These are phyloP conservation scores for Raffaelea arxii DNA, from an alignment of 2,329 filamentous ascomycete genomes.

Conservation along the genomic window DNA sequence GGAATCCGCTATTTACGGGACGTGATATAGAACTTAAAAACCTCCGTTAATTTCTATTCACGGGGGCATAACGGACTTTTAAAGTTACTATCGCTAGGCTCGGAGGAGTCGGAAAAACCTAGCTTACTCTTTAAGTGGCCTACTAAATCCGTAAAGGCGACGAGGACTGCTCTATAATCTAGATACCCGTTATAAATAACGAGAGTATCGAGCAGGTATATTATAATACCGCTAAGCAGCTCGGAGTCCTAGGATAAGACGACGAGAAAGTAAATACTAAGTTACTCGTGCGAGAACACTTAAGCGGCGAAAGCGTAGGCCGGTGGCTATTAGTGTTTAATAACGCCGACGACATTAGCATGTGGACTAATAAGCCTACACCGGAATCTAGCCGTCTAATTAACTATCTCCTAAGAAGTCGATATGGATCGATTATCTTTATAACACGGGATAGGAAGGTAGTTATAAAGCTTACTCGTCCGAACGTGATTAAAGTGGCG, in stretches of 20 bases:
- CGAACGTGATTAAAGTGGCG: constrained; percentile 14
- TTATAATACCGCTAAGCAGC: constrained; percentile 9
- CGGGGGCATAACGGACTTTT: background rate
- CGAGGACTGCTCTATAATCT: background rate
- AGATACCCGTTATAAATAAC: background rate
- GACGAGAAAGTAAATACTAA: constrained; percentile 2
- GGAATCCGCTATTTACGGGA: background rate
- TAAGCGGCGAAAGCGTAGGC: constrained; percentile 15
- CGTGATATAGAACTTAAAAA: background rate
- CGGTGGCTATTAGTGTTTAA: constrained; percentile 28
- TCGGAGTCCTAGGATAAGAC: background rate
- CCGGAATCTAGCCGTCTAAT: constrained; percentile 5
- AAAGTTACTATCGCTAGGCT: constrained; percentile 21
- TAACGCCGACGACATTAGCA: constrained; percentile 26
- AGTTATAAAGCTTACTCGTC: constrained; percentile 4
- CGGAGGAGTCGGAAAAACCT: constrained; percentile 29
- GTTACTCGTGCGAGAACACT: constrained; percentile 7
- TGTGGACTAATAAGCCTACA: constrained; percentile 14
- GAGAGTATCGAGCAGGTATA: background rate
- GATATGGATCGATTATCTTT: constrained; percentile 10
- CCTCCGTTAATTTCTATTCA: background rate
- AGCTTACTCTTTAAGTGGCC: constrained; percentile 19
- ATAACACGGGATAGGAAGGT: constrained; percentile 16
- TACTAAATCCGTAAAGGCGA: constrained; percentile 4
- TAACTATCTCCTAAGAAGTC: background rate